Percentiles rank a stretch among this genome's conserved stretches.
Conservation (phyloP, 495 filamentous ascomycete species). For the Podospora anserina region DNA sequence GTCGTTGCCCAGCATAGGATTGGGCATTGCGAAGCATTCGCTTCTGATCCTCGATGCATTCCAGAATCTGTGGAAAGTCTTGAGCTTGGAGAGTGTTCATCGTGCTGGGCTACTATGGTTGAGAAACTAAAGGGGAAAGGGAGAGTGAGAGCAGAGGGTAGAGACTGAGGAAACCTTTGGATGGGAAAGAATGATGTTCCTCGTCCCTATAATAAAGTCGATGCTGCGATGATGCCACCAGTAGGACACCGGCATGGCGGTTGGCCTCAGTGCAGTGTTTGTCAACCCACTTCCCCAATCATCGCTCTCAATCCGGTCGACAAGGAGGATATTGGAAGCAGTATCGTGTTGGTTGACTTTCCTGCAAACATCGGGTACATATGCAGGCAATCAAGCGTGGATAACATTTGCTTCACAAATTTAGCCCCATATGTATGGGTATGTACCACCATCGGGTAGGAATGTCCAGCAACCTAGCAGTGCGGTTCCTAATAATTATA, state of each 20-base stretch:
- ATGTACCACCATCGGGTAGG: too few species aligned
- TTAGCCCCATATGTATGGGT: too few species aligned
- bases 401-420: background rate
- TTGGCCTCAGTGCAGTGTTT: background rate
- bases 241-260: background rate
- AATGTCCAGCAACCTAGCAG: too few species aligned
- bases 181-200: background rate
- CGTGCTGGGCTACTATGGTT: background rate
- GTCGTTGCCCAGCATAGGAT: background rate
- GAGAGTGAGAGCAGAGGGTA: background rate
- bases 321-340: background rate
- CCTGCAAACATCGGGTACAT: background rate
- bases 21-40: background rate
- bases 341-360: background rate
- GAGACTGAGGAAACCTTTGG: background rate
- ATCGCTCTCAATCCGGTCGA: background rate
- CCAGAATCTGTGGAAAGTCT: background rate
- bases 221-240: background rate
- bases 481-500: too few species aligned
- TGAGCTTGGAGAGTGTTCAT: background rate
- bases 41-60: background rate
- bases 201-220: background rate
- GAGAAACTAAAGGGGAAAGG: background rate
- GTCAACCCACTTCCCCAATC: background rate
- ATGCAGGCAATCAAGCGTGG: background rate